Evolutionary conservation across 306 rosid species (phyloP).

Genomic region (Gastrolobium bilobum): DNA sequence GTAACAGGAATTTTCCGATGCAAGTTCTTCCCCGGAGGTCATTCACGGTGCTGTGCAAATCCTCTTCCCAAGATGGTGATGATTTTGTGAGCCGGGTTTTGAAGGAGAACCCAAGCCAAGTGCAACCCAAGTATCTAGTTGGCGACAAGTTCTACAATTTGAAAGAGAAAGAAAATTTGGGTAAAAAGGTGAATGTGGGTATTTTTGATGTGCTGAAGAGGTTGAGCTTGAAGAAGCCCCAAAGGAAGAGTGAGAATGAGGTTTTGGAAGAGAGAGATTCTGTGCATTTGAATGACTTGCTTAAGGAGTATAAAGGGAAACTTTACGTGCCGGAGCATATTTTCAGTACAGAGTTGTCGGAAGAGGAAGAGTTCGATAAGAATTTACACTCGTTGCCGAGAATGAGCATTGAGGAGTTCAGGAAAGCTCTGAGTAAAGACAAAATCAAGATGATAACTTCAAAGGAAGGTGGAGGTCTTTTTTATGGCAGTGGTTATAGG

Average conservation of each 20-base stretch:
- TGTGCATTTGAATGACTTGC: constrained; percentile 80
- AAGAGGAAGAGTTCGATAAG: constrained; percentile 78
- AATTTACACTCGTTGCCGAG: constrained; percentile 66
- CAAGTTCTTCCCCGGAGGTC: constrained; percentile 53
- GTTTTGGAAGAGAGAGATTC: constrained; percentile 56
- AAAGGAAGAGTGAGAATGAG: constrained; percentile 54
- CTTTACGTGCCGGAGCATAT: constrained; percentile 95
- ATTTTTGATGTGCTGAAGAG: constrained; percentile 57
- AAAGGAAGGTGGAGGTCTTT: constrained; percentile 58
- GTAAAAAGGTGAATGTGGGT: constrained; percentile 55
- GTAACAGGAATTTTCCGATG: constrained; percentile 45
- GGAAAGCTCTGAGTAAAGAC: constrained; percentile 67
- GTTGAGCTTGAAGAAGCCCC: constrained; percentile 56
- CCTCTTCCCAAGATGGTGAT: constrained; percentile 50
- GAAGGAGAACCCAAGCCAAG: constrained; percentile 94
- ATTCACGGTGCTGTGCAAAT: constrained; percentile 59
- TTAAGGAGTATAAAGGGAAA: constrained; percentile 92
- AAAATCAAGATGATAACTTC: constrained; percentile 78
- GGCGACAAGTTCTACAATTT: constrained; percentile 74
- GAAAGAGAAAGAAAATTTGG: constrained; percentile 73
- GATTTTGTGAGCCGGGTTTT: constrained; percentile 86
- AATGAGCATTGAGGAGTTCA: constrained; percentile 79
- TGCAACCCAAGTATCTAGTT: constrained; percentile 79
- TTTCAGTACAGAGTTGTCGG: constrained; percentile 68
- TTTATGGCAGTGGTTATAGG: constrained; percentile 49